phyloP scores from a whole-genome alignment of 345 rosid species.

The Pseudoturritis turrita region DNA sequence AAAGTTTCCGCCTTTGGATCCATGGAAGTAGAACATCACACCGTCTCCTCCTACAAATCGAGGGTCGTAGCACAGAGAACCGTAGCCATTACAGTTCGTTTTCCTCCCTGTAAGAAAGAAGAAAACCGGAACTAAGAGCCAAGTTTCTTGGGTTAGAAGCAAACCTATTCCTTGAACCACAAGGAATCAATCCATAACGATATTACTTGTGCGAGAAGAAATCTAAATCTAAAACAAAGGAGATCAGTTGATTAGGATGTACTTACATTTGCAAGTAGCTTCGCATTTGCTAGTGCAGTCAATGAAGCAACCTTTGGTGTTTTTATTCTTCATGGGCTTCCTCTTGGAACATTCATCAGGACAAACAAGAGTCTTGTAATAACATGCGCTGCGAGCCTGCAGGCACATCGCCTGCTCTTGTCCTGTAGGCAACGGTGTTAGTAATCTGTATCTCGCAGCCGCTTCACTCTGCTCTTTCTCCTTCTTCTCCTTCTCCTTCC shows the following conservation, averaged over 20 bases:
- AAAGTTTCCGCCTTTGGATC: slow-evolving; percentile 78
- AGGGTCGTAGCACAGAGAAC: slow-evolving; percentile 84
- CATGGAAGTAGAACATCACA: slow-evolving; percentile 88
- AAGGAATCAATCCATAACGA: not conserved
- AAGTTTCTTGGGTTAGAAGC: not conserved
- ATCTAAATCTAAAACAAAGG: not conserved
- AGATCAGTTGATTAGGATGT: not conserved
- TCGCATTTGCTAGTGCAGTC: slow-evolving; percentile 76
- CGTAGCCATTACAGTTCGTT: slow-evolving; percentile 69
- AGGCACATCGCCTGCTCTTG: slow-evolving; percentile 49
- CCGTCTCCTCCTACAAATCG: slow-evolving; percentile 86
- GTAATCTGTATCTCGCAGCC: slow-evolving; percentile 33
- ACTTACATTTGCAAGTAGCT: slow-evolving; percentile 79
- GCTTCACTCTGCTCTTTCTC: slow-evolving; percentile 27
- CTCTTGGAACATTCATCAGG: slow-evolving; percentile 65
- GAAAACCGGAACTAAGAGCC: not conserved
- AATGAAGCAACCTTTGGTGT: slow-evolving; percentile 63
- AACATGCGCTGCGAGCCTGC: slow-evolving; percentile 38
- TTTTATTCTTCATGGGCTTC: slow-evolving; percentile 60
- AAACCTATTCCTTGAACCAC: not conserved
- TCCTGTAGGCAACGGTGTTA: slow-evolving; percentile 35
- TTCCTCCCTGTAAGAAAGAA: slow-evolving; percentile 52
- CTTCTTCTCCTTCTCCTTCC: slow-evolving; percentile 25
- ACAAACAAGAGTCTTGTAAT: slow-evolving; percentile 42
- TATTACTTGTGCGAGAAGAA: not conserved